Conservation (phyloP, 306 rosid species). For the Trifolium pratense region DNA sequence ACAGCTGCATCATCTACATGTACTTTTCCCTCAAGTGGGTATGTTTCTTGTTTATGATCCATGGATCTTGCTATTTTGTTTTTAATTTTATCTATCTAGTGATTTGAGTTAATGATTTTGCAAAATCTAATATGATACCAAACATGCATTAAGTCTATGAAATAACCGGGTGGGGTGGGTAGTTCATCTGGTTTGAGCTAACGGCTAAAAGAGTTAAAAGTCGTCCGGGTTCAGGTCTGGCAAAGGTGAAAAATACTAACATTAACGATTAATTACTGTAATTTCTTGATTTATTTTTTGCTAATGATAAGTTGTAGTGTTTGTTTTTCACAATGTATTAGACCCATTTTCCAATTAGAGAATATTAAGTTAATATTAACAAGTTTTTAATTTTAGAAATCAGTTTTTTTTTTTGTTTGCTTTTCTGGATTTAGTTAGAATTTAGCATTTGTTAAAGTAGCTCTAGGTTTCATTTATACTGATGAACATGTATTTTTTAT, state of each 20-base stretch:
- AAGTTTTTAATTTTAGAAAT: not conserved
- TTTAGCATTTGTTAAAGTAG: slow-evolving; percentile 21
- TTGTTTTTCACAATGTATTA: not conserved
- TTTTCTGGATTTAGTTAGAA: slow-evolving; percentile 12
- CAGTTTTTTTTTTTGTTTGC: not conserved
- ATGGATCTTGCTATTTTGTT: slow-evolving; percentile 1
- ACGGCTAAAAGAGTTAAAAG: too few relatives aligned
- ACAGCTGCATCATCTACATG: slow-evolving; percentile 71
- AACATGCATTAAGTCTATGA: not conserved
- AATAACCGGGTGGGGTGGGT: too few relatives aligned
- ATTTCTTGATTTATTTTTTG: not conserved
- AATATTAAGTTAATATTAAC: not conserved
- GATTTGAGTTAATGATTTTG: not conserved
- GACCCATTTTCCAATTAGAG: not conserved
- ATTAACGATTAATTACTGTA: too few relatives aligned
- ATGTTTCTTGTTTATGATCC: slow-evolving; percentile 29
- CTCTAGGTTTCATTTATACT: not conserved
- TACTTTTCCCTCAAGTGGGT: slow-evolving; percentile 83
- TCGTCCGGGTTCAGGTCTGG: too few relatives aligned
- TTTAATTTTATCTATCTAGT: not conserved
- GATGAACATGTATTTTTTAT: not conserved
- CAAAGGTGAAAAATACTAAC: too few relatives aligned
- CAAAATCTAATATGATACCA: too few relatives aligned
- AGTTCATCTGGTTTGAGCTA: too few relatives aligned
- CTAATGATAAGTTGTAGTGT: not conserved